A percentile compares a stretch with the other conserved stretches of the same genome.
Evolutionary conservation across 148 eudicot genomes (phyloP).

Genomic region (Agrostemma githago): DNA sequence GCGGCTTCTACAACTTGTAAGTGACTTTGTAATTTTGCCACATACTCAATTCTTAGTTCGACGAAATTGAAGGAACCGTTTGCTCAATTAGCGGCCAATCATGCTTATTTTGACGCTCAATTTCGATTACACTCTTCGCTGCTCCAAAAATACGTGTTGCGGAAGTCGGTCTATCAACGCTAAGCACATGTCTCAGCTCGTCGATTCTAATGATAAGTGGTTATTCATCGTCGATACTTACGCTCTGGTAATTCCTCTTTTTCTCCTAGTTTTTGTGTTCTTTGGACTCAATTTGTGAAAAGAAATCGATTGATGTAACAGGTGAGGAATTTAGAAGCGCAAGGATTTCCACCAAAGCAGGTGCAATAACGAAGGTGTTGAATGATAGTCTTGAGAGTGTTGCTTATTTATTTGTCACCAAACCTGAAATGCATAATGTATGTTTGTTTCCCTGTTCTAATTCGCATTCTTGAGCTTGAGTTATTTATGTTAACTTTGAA

Average conservation of each 20-base stretch:
- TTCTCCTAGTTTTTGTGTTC: background rate
- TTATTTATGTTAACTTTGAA: too few species aligned
- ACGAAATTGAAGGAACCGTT: conserved; percentile 17
- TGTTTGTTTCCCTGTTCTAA: background rate
- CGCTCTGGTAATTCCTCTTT: conserved; percentile 52
- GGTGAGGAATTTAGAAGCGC: conserved; percentile 78
- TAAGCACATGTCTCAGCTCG: conserved; percentile 50
- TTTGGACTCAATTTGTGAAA: background rate
- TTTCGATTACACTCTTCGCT: conserved; percentile 15
- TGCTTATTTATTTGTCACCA: conserved; percentile 55
- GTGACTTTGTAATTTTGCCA: conserved; percentile 28
- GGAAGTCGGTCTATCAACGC: conserved; percentile 22
- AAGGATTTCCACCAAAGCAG: conserved; percentile 76
- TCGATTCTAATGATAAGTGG: conserved; percentile 44
- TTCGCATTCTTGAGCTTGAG: too few species aligned
- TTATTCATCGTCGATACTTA: conserved; percentile 79
- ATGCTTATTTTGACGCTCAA: conserved; percentile 12
- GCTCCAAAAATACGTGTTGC: conserved; percentile 15
- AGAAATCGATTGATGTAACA: conserved; percentile 8
- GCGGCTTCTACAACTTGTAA: conserved; percentile 45
- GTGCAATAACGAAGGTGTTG: conserved; percentile 62
- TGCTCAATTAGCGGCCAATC: conserved; percentile 1
- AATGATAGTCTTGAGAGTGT: conserved; percentile 73
- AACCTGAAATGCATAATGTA: conserved; percentile 67
- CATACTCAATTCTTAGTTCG: conserved; percentile 7